Conservation (phyloP, 164 flowering plant genomes). For the Hamamelis virginiana region DNA sequence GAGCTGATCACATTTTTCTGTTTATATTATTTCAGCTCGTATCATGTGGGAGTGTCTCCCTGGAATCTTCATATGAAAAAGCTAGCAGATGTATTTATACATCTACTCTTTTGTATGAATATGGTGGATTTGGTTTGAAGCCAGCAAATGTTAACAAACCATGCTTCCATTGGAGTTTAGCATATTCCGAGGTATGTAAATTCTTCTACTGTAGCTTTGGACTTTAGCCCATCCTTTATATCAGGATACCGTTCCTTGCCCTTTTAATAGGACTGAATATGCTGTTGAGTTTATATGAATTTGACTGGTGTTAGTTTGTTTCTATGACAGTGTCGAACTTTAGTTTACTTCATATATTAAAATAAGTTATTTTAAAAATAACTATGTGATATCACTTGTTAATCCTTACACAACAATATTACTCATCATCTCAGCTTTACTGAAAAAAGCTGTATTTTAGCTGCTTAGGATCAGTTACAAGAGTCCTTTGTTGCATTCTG, state of each 20-base stretch:
- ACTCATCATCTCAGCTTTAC: too few relatives aligned
- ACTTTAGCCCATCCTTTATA: background rate
- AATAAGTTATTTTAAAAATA: background rate
- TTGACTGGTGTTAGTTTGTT: background rate
- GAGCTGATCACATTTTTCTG: background rate
- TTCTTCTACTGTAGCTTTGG: background rate
- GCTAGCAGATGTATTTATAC: conserved; percentile 56
- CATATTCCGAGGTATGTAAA: conserved; percentile 52
- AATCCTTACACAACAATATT: too few relatives aligned
- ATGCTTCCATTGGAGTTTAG: conserved; percentile 44
- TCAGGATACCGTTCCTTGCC: background rate
- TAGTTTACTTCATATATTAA: background rate
- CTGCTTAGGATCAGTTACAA: too few relatives aligned
- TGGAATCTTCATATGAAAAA: conserved; percentile 71
- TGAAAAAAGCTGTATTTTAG: too few relatives aligned
- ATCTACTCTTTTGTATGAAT: conserved; percentile 59
- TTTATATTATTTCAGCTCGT: conserved; percentile 47
- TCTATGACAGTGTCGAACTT: background rate
- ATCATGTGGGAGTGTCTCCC: conserved; percentile 53
- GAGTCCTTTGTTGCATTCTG: too few relatives aligned
- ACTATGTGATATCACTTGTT: too few relatives aligned
- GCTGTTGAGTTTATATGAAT: background rate
- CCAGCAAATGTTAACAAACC: conserved; percentile 20
- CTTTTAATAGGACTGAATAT: too few relatives aligned
- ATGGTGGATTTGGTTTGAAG: conserved; percentile 31